phyloP scores from a whole-genome alignment of 805 yeast species.

The Tetrapisispora taiwanensis region DNA sequence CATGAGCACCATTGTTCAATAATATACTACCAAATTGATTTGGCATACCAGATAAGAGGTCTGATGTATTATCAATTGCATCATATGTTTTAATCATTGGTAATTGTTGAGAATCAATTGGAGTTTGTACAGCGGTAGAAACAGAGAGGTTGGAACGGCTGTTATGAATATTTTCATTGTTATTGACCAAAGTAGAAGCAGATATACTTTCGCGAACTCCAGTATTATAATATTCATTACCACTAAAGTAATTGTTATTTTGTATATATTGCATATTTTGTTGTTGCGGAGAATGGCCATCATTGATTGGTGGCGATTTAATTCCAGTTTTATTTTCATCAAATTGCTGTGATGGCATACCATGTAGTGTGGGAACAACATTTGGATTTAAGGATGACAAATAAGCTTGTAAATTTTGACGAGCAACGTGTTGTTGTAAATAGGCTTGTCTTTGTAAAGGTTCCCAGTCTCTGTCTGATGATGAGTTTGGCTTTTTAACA shows the following conservation, averaged over 20 bases:
- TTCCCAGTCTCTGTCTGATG: conserved; percentile 26
- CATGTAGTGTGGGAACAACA: not conserved
- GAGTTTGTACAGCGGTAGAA: not conserved
- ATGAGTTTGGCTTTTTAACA: conserved; percentile 24
- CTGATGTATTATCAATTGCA: not conserved
- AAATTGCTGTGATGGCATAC: not conserved
- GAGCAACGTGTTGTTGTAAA: conserved; percentile 27
- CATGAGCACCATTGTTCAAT: conserved; percentile 36
- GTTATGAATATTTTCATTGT: not conserved
- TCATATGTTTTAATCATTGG: conserved; percentile 1
- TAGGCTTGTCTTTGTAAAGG: conserved; percentile 27
- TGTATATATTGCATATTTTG: not conserved
- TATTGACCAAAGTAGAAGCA: not conserved
- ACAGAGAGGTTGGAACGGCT: conserved; percentile 1
- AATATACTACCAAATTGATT: conserved; percentile 2
- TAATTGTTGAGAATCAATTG: not conserved
- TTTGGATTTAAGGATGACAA: conserved; percentile 17
- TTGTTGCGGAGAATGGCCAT: not conserved
- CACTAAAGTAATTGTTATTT: not conserved
- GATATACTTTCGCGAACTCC: not conserved
- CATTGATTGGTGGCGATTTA: not conserved
- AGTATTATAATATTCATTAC: not conserved
- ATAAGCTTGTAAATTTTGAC: conserved; percentile 27
- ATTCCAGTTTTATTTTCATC: not conserved
- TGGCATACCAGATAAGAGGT: not conserved